Evolutionary conservation across 2,329 filamentous ascomycete genomes (phyloP).

Genomic region (Sordariomycetes sp.): DNA sequence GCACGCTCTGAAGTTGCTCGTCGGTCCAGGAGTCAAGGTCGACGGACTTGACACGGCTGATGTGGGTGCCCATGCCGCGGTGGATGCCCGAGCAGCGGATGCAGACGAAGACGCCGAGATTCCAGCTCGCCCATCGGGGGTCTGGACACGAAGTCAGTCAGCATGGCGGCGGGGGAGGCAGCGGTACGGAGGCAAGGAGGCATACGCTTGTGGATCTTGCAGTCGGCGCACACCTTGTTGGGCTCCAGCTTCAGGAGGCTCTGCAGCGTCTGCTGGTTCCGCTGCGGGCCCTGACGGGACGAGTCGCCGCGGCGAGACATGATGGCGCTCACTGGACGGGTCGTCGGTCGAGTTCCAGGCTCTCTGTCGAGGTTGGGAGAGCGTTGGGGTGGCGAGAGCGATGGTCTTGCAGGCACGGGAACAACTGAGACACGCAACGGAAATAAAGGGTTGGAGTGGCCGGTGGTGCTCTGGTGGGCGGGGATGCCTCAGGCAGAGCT

Average conservation of each 20-base stretch:
- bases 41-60: constrained; percentile 95
- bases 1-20: constrained; percentile 86
- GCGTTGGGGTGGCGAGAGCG: neutral
- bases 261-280: constrained; percentile 92
- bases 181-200: constrained; percentile 9
- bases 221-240: constrained; percentile 97
- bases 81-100: constrained; percentile 98
- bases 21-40: constrained; percentile 98
- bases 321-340: constrained; percentile 2
- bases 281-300: constrained; percentile 67
- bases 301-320: constrained; percentile 79
- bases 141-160: constrained; percentile 37
- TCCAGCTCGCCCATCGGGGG: constrained; percentile 98
- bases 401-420: neutral
- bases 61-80: constrained; percentile 97
- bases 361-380: neutral
- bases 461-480: neutral
- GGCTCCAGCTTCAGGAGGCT: constrained; percentile 84
- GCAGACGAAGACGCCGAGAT: constrained; percentile 92
- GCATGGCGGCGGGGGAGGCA: neutral
- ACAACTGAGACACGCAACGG: neutral
- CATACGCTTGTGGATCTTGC: constrained; percentile 96
- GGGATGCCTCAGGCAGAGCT: neutral
- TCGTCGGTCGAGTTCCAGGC: no score
- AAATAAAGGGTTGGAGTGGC: neutral